Conservation (phyloP, 2,329 filamentous ascomycete genomes). For the Trichophyton equinum region DNA sequence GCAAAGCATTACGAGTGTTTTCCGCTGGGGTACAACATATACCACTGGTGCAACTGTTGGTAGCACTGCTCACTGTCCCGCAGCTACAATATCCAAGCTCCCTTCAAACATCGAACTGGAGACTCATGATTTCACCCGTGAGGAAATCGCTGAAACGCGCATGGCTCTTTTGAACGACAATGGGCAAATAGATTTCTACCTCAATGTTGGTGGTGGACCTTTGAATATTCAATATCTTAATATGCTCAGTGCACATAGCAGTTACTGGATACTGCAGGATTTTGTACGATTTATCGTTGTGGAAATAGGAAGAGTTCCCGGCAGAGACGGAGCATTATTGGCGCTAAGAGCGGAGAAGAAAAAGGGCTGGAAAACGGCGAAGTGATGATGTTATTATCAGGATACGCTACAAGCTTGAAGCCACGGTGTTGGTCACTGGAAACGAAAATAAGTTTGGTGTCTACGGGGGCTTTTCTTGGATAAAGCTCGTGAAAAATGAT, state of each 20-base stretch:
- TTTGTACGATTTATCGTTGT: conserved; percentile 83
- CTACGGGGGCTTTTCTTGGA: neutral
- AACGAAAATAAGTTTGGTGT: neutral
- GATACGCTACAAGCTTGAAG: neutral
- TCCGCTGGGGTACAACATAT: conserved; percentile 45
- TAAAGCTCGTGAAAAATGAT: neutral
- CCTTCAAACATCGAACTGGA: conserved; percentile 76
- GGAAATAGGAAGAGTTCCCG: conserved; percentile 66
- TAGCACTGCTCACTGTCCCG: conserved; percentile 52
- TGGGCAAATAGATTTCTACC: conserved; percentile 83
- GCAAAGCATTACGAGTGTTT: conserved; percentile 49
- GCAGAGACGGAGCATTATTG: conserved; percentile 46
- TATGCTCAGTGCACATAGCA: conserved; percentile 90
- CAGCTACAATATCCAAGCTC: conserved; percentile 38
- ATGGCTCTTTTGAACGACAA: conserved; percentile 88
- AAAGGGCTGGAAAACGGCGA: conserved; percentile 37
- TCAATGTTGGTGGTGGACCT: conserved; percentile 71
- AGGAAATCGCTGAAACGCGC: conserved; percentile 83
- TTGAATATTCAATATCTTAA: conserved; percentile 93
- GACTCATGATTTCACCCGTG: conserved; percentile 84
- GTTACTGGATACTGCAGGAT: conserved; percentile 80
- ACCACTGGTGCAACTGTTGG: conserved; percentile 43
- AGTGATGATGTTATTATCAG: neutral
- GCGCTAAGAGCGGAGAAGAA: conserved; percentile 44
- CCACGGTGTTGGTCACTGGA: neutral